Base-by-base conservation (phyloP, 2,329 filamentous ascomycete species). In the Gaeumannomyces tritici region DNA sequence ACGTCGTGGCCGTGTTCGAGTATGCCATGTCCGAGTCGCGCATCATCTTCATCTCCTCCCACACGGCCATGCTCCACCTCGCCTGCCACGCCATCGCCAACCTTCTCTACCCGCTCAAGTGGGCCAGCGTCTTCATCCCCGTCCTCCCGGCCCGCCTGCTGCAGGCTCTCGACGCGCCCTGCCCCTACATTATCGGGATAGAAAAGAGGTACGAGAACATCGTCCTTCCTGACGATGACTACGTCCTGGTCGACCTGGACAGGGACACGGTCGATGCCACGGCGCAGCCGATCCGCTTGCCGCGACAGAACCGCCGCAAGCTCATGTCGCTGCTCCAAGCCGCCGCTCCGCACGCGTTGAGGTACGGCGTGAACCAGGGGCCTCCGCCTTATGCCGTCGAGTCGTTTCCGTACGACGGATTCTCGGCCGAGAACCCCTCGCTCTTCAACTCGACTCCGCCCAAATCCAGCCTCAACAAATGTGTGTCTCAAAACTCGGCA, bases 171-270 rank as follows among this genome's bases (percentile, higher is more conserved):
- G 95, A 98, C 69, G 93, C 93, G 1, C 93, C 93, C 3, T 98
- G 95, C 69, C 95, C 95, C 0, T 99, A 98, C 70, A 96, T 99
- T 67, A 91, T 98, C 56, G 95, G 95, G 59, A 91, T 99, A 63
- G 95, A 99, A 76, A 85, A 93, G 67, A 86, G 93, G 63, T 98
- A 98, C 72, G 91, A 96, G 69, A 86, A 86, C 63, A 84, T 92
- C 58, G 88, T 92, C 68, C 83, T 98, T 55, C 95, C 95, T 0
- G 91, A 96, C 8, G 95, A 98, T 69, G 95, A 98, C 71, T 98
- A 93, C 73, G 93, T 98, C 24, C 80, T 98, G 21, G 92, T 98
- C 47, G 95, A 99, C 74, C 80, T 99, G 61, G 95, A 99, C 74
- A 87, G 89, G 72, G 90, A 99, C 73, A 87, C 87, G 21, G 93